Evolutionary conservation across 2,329 filamentous ascomycete genomes (phyloP).

Genomic region (Aspergillus vadensis): DNA sequence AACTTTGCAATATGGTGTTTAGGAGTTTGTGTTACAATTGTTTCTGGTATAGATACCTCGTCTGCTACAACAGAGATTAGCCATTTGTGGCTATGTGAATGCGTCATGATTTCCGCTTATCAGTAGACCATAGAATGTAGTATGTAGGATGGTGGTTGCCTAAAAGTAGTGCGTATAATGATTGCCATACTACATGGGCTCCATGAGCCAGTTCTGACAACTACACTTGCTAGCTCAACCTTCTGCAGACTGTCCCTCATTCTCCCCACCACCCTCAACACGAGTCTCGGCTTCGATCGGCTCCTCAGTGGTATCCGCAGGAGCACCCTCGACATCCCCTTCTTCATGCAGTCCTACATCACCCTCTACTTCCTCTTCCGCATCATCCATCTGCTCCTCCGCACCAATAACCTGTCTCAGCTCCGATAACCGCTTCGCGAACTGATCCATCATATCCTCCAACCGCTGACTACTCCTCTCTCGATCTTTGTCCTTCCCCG

Average conservation of each 20-base stretch:
- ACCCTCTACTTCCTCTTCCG: not conserved
- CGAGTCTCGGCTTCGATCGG: not conserved
- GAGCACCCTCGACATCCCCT: not conserved
- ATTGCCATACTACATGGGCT: no score
- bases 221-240: not conserved
- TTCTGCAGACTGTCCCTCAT: not conserved
- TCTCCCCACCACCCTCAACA: not conserved
- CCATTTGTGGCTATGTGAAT: not conserved
- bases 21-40: not conserved
- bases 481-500: slow-evolving; percentile 26
- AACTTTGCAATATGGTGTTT: not conserved
- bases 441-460: slow-evolving; percentile 51
- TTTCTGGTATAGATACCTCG: slow-evolving; percentile 1
- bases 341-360: not conserved
- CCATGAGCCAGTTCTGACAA: not conserved
- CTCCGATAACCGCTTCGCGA: slow-evolving; percentile 47
- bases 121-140: not conserved
- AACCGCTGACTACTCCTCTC: slow-evolving; percentile 34
- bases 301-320: not conserved
- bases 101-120: not conserved
- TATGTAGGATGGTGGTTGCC: not conserved
- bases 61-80: not conserved
- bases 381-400: slow-evolving; percentile 20
- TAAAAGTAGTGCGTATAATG: not conserved
- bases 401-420: slow-evolving; percentile 46